Evolutionary conservation across 768 basidiomycete genomes (phyloP), one percentile per base, ranked within the genome.

Genomic region (Phlebiopsis gigantea): DNA sequence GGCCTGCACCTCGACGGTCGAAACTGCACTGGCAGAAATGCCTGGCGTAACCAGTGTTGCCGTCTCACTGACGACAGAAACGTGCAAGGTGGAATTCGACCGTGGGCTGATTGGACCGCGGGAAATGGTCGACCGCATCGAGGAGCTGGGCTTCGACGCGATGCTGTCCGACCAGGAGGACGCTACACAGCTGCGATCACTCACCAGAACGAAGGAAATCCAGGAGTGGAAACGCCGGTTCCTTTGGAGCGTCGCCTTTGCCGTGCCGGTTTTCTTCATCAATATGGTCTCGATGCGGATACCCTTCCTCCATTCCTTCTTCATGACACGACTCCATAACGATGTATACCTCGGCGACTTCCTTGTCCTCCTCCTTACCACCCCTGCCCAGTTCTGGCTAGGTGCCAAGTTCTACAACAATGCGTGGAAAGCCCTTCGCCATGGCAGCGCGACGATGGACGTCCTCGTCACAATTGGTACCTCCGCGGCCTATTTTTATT

Each of bases 401-500:
- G 97, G 93, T 2, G 74, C 73, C 54, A 85, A 85, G 61, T 98
- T 98, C 72, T 96, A 97, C 70, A 79, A 79, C 43, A 90, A 85
- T 59, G 94, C 97, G 7, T 97, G 81, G 77, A 96, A 95, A 71
- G 85, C 94, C 4, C 75, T 98, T 52, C 90, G 83, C 68, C 97
- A 99, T 70, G 80, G 84, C 26, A 80, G 84, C 8, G 90, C 94
- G 6, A 99, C 96, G 1, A 99, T 99, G 96, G 97, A 99, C 69
- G 93, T 98, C 41, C 88, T 99, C 45, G 83, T 99, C 66, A 90
- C 94, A 72, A 80, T 98, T 30, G 97, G 96, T 50, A 98, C 96
- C 4, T 89, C 93, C 0, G 87, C 96, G 0, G 91, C 97, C 7
- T 98, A 96, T 69, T 78, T 87, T 62, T 99, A 98, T 72, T 98